Base-by-base conservation (phyloP, 129 eudicot species). In the Calendula officinalis region DNA sequence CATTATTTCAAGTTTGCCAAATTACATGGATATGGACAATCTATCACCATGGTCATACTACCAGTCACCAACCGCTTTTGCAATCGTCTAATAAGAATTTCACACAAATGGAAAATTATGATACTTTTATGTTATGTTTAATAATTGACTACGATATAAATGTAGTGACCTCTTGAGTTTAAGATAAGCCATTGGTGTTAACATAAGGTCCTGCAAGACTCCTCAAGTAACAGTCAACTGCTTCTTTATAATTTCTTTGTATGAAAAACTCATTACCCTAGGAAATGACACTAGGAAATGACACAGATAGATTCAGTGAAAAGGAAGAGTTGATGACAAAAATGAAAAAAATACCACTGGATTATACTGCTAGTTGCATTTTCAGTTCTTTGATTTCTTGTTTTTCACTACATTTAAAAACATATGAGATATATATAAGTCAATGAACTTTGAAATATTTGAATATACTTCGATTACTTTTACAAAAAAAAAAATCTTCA, bases 201-300 rank as follows among this genome's bases (percentile, higher is more conserved):
- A 54, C n/a, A n/a, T n/a, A n/a, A n/a, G n/a, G n/a, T n/a, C n/a
- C n/a, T 32, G 96, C 99, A 77, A 92, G 86, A 80, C 99, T 92
- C 76, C 96, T 82, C 43, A 95, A 88, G 65, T 92, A 92, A 76
- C 99, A 92, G 56, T n/a, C n/a, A n/a, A n/a, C 96, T 46, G 99
- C 99, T 67, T 88, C 95, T 72, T 88, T 82, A 70, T 73, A 92
- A 56, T 92, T 92, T 85, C 88, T 83, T 73, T 88, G 84, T 83
- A 88, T 92, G 44, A 92, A 92, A 63, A 53, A 81, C 50, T 85
- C 96, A 68, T 92, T 92, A 13, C 99, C 99, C 99, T 92, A 68
- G 22, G 2, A 57, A 69, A 68, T 92, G 88, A 13, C 99, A 96
- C 99, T 92, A 68, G 22, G 2, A 57, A 69, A 6, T 0, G 46